Base-by-base conservation (phyloP, 2,329 filamentous ascomycete species). In the Sarocladium oryzae region DNA sequence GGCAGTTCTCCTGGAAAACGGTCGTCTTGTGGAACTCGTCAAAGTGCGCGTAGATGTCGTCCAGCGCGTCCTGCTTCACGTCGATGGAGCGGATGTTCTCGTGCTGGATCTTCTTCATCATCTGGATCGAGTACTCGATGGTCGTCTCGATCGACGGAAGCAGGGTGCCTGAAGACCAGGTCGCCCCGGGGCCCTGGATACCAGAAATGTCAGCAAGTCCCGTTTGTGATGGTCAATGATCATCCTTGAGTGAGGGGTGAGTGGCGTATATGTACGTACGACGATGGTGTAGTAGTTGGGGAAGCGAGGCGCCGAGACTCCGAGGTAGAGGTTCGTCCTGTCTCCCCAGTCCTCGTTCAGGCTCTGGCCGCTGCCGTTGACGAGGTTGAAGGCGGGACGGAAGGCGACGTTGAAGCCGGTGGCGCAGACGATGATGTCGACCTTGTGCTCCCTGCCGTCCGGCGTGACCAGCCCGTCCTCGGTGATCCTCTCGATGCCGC, bases 271-370 rank as follows among this genome's bases (percentile, higher is more conserved):
- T 24, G 10, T 21, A 49, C 40, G 38, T 56, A 59, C 57, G 59
- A 66, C 60, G 40, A 65, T 61, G 6, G 61, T 65, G 49, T 66
- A 67, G 51, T 66, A 75, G 56, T 76, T 76, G 18, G 75, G 75
- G 55, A 75, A 74, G 2, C 69, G 66, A 0, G 71, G 65, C 5
- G 69, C 70, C 0, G 69, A 68, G 9, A 76, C 56, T 5, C 72
- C 72, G 4, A 76, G 58, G 59, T 78, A 78, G 4, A 66, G 67
- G 26, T 66, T 63, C 13, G 69, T 61, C 15, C 65, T 62, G 16
- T 65, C 57, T 10, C 63, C 61, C 73, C 73, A 77, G 20, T 68
- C 63, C 50, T 74, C 69, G 30, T 70, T 66, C 5, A 78, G 64
- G 40, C 70, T 68, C 30, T 62, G 57, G 13, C 63, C 63, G 3